Evolutionary conservation across 768 basidiomycete genomes (phyloP), one percentile per base, ranked within the genome.

Genomic region (Lentinula raphanica): DNA sequence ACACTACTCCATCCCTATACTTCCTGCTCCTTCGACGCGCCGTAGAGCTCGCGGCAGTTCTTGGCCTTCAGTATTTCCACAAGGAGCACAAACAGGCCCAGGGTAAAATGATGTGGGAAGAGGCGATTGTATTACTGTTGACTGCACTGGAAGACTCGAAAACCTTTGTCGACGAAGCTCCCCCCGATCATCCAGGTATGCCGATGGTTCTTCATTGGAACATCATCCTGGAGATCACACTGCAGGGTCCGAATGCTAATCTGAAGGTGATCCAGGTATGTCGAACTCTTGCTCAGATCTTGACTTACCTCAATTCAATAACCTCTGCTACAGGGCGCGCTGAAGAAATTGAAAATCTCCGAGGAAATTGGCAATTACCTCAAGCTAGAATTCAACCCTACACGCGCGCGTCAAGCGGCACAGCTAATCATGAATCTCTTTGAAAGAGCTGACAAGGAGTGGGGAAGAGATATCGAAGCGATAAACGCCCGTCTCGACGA

Each of bases 71-170:
- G 7, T n/a, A 15, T 15, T 27, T 58, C 19, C 23, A 40, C n/a
- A 8, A 42, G 49, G 15, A n/a, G 15, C 25, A 38, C 25, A 2
- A 35, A n/a, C 17, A 28, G 27, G n/a, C n/a, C n/a, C 21, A 49
- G 6, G 28, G 42, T 13, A 38, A 75, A 38, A 66, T 66, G 48
- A 79, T 77, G 54, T 82, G 79, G 77, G 79, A 83, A n/a, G 82
- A 86, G 62, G 86, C 83, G 0, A 76, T 82, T 44, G 83, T 84
- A 1, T 82, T 84, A 60, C 64, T 87, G 57, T 79, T 72, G 63
- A 84, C 80, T 46, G 83, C 87, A 0, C 65, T 79, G 60, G 83
- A 87, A 32, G 85, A 87, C 61, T 75, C 85, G 12, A 82, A 81
- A 60, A 69, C 70, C 1, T 88, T 80, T 65, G 71, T 85, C 2